Evolutionary conservation across 1,284 basidiomycete species (phyloP).

Genomic region (Sanghuangporus weigelae): DNA sequence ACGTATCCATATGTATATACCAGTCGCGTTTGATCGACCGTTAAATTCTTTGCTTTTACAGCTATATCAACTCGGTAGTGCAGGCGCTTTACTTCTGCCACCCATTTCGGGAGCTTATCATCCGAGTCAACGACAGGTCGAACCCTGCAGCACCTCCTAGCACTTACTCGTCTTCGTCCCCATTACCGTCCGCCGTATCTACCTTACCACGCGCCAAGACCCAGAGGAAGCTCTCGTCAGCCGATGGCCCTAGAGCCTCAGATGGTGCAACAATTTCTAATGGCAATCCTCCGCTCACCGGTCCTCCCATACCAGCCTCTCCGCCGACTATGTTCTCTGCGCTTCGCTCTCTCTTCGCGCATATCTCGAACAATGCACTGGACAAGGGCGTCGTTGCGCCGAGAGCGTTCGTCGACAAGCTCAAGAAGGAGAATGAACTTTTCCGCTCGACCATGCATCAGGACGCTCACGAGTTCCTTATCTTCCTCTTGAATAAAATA

Average conservation of each 20-base stretch:
- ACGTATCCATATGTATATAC: conserved; percentile 23
- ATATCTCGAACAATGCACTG: conserved; percentile 69
- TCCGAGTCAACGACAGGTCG: conserved; percentile 48
- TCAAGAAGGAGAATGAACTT: conserved; percentile 83
- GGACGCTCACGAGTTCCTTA: conserved; percentile 96
- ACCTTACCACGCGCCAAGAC: conserved; percentile 20
- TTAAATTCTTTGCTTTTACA: conserved; percentile 32
- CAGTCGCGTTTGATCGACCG: not conserved
- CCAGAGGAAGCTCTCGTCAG: conserved; percentile 35
- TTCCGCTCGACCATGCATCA: conserved; percentile 89
- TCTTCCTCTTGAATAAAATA: conserved; percentile 89
- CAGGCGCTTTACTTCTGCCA: conserved; percentile 90
- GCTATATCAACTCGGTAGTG: conserved; percentile 96
- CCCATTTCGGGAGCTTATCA: conserved; percentile 76
- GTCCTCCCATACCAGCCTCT: conserved; percentile 44
- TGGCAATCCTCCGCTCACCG: conserved; percentile 21
- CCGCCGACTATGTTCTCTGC: conserved; percentile 84
- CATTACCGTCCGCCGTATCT: conserved; percentile 24
- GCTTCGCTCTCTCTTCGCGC: conserved; percentile 82
- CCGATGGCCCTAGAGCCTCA: conserved; percentile 24
- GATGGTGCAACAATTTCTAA: conserved; percentile 25
- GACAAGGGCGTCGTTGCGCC: conserved; percentile 86
- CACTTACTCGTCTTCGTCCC: conserved; percentile 19
- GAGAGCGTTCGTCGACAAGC: conserved; percentile 84
- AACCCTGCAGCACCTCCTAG: conserved; percentile 21